Evolutionary conservation across 352 stramenopile genomes (phyloP), one percentile per base, ranked within the genome.

Genomic region (Blastocystis sp.): DNA sequence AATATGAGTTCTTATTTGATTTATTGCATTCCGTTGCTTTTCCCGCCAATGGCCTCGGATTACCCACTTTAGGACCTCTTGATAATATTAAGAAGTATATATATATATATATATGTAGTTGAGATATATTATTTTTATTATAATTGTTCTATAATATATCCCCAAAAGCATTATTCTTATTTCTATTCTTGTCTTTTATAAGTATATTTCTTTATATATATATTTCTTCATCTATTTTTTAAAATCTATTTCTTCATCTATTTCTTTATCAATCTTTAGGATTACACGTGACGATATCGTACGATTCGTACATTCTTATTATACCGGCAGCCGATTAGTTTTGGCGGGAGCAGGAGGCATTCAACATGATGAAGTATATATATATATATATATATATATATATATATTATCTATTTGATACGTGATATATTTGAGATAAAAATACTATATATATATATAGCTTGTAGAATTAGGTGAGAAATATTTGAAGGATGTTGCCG

Each of bases 261-360:
- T n/a, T n/a, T n/a, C n/a, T n/a, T n/a, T n/a, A n/a, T n/a, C n/a
- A n/a, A n/a, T n/a, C n/a, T 77, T 77, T 55, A 89, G 80, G 57
- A 77, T 99, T 57, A 88, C 79, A 54, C 80, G 84, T 65, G 77
- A 75, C 27, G 86, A 97, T 73, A 75, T 99, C 13, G 66, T 83
- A 55, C 77, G 92, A 69, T 98, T 96, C 79, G 94, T 97, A 55
- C 78, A 88, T 21, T 95, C 88, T n/a, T 88, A 98, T 79, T 99
- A 98, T 78, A 95, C 89, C 23, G 89, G 90, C n/a, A 84, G 86
- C 18, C 81, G 86, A 40, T 95, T 98, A 81, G 90, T 98, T 16
- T 84, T 99, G 67, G 89, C 88, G 39, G 91, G 88, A 56, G 91
- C 91, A 13, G 93, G 93, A 56, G 85, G 82, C 45, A 77, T 98